phyloP scores from a whole-genome alignment of 306 rosid genomes.

The Medicago ruthenica region DNA sequence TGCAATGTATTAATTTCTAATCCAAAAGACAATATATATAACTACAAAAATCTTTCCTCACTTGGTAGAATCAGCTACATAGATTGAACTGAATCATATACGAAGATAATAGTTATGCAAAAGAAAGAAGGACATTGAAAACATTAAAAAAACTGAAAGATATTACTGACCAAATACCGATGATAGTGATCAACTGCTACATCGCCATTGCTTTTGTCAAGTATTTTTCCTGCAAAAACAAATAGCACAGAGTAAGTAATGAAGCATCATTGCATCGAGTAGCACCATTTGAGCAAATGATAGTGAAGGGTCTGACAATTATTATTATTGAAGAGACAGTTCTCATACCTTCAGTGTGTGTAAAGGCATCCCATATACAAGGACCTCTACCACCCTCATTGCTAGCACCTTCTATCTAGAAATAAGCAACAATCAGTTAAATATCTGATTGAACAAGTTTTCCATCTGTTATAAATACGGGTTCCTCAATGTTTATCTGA shows the following conservation, averaged over 20 bases:
- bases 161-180: slow-evolving; percentile 72
- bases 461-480: slow-evolving; percentile 8
- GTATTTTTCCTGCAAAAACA: slow-evolving; percentile 64
- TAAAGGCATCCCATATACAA: slow-evolving; percentile 88
- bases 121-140: slow-evolving; percentile 3
- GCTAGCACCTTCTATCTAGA: slow-evolving; percentile 88
- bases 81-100: not conserved
- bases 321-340: slow-evolving; percentile 20
- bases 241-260: slow-evolving; percentile 25
- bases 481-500: slow-evolving; percentile 6
- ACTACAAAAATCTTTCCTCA: not conserved
- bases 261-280: slow-evolving; percentile 9
- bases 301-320: slow-evolving; percentile 15
- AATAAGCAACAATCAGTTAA: slow-evolving; percentile 40
- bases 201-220: slow-evolving; percentile 84
- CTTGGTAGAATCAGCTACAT: not conserved
- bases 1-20: slow-evolving; percentile 20
- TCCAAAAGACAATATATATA: slow-evolving; percentile 19
- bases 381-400: slow-evolving; percentile 84
- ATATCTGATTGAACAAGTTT: slow-evolving; percentile 9
- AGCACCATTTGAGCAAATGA: slow-evolving; percentile 12
- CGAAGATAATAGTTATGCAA: slow-evolving; percentile 13
- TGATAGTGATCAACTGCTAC: slow-evolving; percentile 93
- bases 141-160: not conserved
- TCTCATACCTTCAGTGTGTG: slow-evolving; percentile 67